These are phyloP conservation scores for Achlya hypogyna DNA, from an alignment of 352 stramenopile genomes.

Conservation along the genomic window DNA sequence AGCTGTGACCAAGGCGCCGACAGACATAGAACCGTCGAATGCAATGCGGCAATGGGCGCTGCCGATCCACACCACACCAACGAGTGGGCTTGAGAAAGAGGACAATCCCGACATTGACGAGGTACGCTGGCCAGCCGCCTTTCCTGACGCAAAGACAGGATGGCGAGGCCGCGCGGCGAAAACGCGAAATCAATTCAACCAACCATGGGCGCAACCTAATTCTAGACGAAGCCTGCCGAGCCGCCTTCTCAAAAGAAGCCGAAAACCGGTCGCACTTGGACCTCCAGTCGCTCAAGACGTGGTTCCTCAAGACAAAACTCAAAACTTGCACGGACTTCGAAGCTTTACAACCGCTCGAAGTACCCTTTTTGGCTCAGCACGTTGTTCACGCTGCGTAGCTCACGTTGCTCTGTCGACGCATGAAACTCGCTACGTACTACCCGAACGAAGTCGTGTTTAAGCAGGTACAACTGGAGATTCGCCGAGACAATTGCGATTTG, in stretches of 20 bases:
- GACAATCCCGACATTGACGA: not conserved
- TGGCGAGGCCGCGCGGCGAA: not conserved
- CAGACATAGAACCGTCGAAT: not conserved
- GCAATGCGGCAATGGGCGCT: constrained; percentile 8
- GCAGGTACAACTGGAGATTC: no score
- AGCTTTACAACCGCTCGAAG: constrained; percentile 32
- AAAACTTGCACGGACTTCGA: constrained; percentile 70
- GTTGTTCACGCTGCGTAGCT: constrained; percentile 24
- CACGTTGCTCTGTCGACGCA: constrained; percentile 48
- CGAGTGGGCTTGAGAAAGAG: not conserved
- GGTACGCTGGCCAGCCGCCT: not conserved
- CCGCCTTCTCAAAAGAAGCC: constrained; percentile 35
- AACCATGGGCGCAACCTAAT: constrained; percentile 53
- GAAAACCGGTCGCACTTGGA: constrained; percentile 51
- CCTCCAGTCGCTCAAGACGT: constrained; percentile 50
- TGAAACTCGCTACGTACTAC: constrained; percentile 38
- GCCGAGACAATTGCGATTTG: not conserved
- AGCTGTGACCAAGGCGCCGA: not conserved
- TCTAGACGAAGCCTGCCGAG: constrained; percentile 57
- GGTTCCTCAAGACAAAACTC: constrained; percentile 69
- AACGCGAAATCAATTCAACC: not conserved
- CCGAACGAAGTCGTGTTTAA: constrained; percentile 51
- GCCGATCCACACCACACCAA: not conserved
- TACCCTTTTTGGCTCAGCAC: not conserved
- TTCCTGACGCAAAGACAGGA: not conserved